Base-by-base conservation (phyloP, 2,329 filamentous ascomycete genomes). In the Ambrosiella beaveri region DNA sequence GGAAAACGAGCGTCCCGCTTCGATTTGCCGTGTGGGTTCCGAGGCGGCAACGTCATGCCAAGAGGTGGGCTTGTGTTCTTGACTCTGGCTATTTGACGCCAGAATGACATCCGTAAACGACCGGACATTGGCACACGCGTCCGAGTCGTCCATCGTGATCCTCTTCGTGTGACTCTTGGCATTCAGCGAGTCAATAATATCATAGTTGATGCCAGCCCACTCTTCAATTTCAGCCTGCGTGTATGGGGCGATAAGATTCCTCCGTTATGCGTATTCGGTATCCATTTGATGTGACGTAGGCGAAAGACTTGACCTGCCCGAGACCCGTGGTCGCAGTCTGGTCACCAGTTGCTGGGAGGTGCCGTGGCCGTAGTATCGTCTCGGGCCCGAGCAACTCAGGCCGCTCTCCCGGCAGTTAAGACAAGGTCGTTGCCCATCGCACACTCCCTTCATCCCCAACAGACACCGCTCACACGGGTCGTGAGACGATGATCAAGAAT, bases 361-460 rank as follows among this genome's bases (percentile, higher is more conserved):
- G 12, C 12, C 12, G 9, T 19, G 47, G 7, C 47, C 11, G 12
- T 7, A 51, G 13, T 19, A 2, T n/a, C 9, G 8, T 11, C 11
- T 36, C 8, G 9, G 27, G 15, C 12, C 17, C 19, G 47, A 27
- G 19, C 47, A 51, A 9, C 2, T 11, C 5, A 51, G 8, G 7
- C 17, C 47, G 9, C 17, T 15, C 47, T 51, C 47, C 13, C 47
- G 47, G 15, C 56, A 57, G 56, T 50, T 41, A 36, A 17, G 51
- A 38, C 56, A 57, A 15, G 56, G 56, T 6, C 45, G 35, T 5
- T 19, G 44, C 4, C 56, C 19, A 40, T 57, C 56, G 8, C 56
- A 57, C 5, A 27, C 27, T 27, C 3, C 27, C 5, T 27, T 27
- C 27, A 27, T 27, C 27, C 27, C 27, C 27, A 27, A 4, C 27